Evolutionary conservation across 257 asterid species (phyloP).

Genomic region (Rauvolfia tetraphylla): DNA sequence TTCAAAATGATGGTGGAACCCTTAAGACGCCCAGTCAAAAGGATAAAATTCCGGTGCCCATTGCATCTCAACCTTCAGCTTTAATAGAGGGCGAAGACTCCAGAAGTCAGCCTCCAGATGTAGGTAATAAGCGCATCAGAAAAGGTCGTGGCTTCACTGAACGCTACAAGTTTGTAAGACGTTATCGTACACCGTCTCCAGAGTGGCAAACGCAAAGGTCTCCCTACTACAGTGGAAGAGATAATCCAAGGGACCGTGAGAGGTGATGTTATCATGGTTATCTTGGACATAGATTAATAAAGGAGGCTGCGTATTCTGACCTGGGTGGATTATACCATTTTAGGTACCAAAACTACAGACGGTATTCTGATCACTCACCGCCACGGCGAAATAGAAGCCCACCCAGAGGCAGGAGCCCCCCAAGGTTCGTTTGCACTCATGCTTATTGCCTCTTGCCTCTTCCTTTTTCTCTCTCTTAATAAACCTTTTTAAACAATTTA

Average conservation of each 20-base stretch:
- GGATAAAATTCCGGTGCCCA: conserved; percentile 35
- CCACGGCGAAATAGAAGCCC: conserved; percentile 58
- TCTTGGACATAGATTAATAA: conserved; percentile 1
- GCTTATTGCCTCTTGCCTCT: conserved; percentile 8
- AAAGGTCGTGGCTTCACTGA: conserved; percentile 98
- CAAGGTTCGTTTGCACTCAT: conserved; percentile 47
- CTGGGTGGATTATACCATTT: conserved; percentile 1
- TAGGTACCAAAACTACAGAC: conserved; percentile 71
- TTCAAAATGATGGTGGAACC: conserved; percentile 25
- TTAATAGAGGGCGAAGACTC: conserved; percentile 41
- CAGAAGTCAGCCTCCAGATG: conserved; percentile 29
- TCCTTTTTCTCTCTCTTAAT: background rate
- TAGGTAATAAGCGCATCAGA: conserved; percentile 71
- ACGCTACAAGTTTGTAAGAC: conserved; percentile 73
- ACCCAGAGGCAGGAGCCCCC: conserved; percentile 85
- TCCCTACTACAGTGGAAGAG: conserved; percentile 66
- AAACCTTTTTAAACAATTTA: too few species aligned
- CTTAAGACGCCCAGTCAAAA: conserved; percentile 30
- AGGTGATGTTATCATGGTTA: conserved; percentile 40
- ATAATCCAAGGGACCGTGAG: conserved; percentile 57
- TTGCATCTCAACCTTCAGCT: conserved; percentile 42
- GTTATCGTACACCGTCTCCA: conserved; percentile 97
- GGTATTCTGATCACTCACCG: conserved; percentile 63
- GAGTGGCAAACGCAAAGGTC: conserved; percentile 63
- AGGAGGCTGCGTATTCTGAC: background rate